phyloP scores from a whole-genome alignment of 768 basidiomycete species.

The Boletales sp. region DNA sequence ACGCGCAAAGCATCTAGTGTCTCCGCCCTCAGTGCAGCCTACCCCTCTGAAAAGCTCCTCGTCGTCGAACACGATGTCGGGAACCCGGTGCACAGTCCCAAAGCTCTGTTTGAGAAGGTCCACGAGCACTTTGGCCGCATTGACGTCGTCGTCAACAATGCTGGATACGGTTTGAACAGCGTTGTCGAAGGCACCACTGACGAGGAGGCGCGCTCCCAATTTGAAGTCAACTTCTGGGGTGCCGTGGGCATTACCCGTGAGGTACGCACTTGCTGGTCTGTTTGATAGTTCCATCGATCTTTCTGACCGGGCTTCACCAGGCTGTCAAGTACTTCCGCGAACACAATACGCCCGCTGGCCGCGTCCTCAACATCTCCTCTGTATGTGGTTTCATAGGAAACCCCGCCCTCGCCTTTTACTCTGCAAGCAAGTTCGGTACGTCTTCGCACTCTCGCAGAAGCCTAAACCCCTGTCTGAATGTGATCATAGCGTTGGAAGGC shows the following conservation, averaged over 20 bases:
- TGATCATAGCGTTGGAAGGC: constrained; percentile 21
- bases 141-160: constrained; percentile 35
- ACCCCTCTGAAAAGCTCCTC: constrained; percentile 20
- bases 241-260: constrained; percentile 20
- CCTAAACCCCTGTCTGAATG: not conserved
- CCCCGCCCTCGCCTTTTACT: constrained; percentile 18
- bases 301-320: constrained; percentile 1
- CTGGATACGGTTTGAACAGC: constrained; percentile 19
- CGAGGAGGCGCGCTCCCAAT: constrained; percentile 23
- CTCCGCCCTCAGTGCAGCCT: constrained; percentile 11
- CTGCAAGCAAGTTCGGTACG: constrained; percentile 23
- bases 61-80: constrained; percentile 31
- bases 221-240: constrained; percentile 36
- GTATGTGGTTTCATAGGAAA: constrained; percentile 14
- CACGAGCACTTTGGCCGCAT: constrained; percentile 27
- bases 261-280: constrained; percentile 2
- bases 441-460: not conserved
- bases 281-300: not conserved
- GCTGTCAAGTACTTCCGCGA: constrained; percentile 30
- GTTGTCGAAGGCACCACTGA: constrained; percentile 27
- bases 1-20: constrained; percentile 23
- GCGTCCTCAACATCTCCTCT: constrained; percentile 22
- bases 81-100: constrained; percentile 12
- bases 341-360: constrained; percentile 21
- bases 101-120: constrained; percentile 19